Evolutionary conservation across 768 basidiomycete genomes (phyloP).

Genomic region (Dioszegia crocea): DNA sequence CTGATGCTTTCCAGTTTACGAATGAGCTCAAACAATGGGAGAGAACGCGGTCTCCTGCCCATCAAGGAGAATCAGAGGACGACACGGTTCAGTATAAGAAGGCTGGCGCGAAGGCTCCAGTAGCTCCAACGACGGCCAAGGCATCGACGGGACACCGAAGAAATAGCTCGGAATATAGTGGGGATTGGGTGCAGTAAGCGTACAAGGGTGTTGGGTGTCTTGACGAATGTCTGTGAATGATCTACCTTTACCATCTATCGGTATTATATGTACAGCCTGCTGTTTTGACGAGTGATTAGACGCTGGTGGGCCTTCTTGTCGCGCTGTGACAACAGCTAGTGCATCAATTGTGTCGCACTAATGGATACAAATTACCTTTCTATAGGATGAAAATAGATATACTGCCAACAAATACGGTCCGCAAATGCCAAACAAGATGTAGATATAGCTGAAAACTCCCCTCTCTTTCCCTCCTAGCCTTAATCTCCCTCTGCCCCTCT

Average conservation of each 20-base stretch:
- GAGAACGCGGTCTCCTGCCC: conserved; percentile 27
- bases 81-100: conserved; percentile 10
- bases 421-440: too few relatives aligned
- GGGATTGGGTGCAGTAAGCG: conserved; percentile 33
- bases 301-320: too few relatives aligned
- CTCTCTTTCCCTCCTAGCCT: background rate
- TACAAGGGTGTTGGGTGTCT: background rate
- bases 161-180: conserved; percentile 38
- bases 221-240: background rate
- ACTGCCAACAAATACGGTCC: too few relatives aligned
- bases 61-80: conserved; percentile 13
- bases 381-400: too few relatives aligned
- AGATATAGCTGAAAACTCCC: background rate
- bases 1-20: conserved; percentile 31
- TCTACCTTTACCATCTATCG: too few relatives aligned
- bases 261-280: too few relatives aligned
- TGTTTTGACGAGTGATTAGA: too few relatives aligned
- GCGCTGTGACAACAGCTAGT: too few relatives aligned
- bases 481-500: background rate
- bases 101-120: background rate
- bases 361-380: too few relatives aligned
- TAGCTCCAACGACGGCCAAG: background rate
- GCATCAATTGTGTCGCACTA: too few relatives aligned
- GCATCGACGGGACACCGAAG: conserved; percentile 20
- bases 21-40: conserved; percentile 47